Conservation (phyloP, 202 grass and related monocot genomes). For the Miscanthus sacchariflorus region DNA sequence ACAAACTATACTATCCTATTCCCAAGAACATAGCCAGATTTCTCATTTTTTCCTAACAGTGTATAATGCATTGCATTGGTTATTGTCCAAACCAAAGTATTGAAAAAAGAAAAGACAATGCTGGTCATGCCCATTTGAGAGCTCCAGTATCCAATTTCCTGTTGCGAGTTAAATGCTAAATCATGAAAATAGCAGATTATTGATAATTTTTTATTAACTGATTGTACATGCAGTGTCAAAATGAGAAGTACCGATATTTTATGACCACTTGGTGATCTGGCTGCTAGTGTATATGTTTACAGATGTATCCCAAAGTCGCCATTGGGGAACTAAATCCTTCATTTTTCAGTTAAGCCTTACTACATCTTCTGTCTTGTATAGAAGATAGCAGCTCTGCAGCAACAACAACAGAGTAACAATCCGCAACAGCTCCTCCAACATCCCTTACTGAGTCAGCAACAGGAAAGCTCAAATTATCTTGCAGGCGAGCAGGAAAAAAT, state of each 20-base stretch:
- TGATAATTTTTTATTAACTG: neutral
- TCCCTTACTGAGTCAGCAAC: conserved; percentile 55
- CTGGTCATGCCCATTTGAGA: neutral
- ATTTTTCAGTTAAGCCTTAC: conserved; percentile 24
- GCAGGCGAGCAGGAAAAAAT: conserved; percentile 55
- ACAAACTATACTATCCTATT: neutral
- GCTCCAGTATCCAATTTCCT: neutral
- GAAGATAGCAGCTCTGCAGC: conserved; percentile 74
- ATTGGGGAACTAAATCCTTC: conserved; percentile 6
- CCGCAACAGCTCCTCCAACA: conserved; percentile 73
- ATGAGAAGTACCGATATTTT: neutral
- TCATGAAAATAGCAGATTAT: neutral
- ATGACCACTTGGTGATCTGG: conserved; percentile 8
- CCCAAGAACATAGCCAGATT: neutral
- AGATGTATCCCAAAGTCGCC: neutral
- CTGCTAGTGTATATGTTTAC: neutral
- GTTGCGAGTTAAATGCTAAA: neutral
- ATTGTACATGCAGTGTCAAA: neutral
- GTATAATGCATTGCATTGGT: neutral
- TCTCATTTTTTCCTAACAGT: neutral
- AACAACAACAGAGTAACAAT: conserved; percentile 61
- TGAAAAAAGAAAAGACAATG: neutral
- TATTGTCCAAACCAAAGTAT: neutral
- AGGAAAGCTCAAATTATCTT: conserved; percentile 60
- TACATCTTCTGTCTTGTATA: conserved; percentile 42